These are phyloP conservation scores for Glaciozyma martinii DNA, from an alignment of 768 basidiomycete genomes.

Conservation along the genomic window DNA sequence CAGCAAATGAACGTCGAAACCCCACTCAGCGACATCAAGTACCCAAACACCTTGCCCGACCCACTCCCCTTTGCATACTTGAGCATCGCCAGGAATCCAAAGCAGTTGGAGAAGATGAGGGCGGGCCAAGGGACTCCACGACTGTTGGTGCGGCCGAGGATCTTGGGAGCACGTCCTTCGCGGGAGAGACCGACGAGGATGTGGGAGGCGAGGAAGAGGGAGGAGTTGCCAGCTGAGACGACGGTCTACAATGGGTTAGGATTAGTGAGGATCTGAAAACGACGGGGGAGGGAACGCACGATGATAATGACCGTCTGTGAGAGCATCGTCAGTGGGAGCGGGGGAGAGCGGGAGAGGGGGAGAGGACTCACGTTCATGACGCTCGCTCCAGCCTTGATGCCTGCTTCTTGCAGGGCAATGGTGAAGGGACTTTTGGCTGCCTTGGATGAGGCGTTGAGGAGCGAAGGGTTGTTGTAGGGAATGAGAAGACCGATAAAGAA, in stretches of 20 bases:
- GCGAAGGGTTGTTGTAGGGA: constrained; percentile 2
- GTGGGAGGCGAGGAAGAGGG: background rate
- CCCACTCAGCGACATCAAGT: background rate
- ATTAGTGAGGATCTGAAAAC: no score
- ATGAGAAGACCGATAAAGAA: background rate
- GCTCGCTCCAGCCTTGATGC: background rate
- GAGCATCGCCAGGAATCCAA: background rate
- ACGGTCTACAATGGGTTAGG: background rate
- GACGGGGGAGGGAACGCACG: no score
- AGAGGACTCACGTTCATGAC: background rate
- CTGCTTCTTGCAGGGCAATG: background rate
- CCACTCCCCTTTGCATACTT: background rate
- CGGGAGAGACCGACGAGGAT: background rate
- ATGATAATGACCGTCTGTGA: background rate
- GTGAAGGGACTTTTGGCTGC: background rate
- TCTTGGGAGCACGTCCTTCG: background rate
- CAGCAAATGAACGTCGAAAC: background rate
- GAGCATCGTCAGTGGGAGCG: background rate
- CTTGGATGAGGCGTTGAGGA: background rate
- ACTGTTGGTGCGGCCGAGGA: background rate
- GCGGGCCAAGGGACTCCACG: background rate
- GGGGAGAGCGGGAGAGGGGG: background rate
- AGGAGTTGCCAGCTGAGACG: background rate
- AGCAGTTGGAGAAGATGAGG: background rate
- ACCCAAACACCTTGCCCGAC: background rate